Conservation (phyloP, 2,329 filamentous ascomycete genomes). For the Calonectria ilicicola region DNA sequence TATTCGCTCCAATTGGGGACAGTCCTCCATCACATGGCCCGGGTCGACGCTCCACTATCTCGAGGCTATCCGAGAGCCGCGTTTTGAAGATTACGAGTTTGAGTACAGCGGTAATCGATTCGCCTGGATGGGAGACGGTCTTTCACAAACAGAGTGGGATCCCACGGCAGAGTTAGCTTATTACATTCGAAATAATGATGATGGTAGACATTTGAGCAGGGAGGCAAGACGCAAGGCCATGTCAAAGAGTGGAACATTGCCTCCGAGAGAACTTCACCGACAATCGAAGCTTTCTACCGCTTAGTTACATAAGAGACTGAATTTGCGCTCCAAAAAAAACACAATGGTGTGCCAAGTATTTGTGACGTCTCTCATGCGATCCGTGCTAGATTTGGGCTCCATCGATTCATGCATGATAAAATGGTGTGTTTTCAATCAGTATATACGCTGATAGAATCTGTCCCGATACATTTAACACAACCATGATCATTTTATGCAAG, state of each 20-base stretch:
- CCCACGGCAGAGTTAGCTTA: slow-evolving; percentile 29
- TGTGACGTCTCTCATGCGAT: no score
- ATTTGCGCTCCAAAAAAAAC: neutral
- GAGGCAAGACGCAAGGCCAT: neutral
- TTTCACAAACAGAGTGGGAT: slow-evolving; percentile 31
- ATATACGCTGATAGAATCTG: no score
- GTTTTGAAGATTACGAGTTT: neutral
- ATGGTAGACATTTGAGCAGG: slow-evolving; percentile 24
- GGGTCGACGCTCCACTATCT: slow-evolving; percentile 27
- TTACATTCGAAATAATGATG: slow-evolving; percentile 25
- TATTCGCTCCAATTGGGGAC: slow-evolving; percentile 28
- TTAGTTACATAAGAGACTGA: neutral
- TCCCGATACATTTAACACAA: no score
- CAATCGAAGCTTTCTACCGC: neutral
- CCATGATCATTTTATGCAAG: no score
- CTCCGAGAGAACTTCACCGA: neutral
- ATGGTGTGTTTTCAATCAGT: no score
- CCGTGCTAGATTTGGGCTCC: no score
- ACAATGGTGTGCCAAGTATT: neutral
- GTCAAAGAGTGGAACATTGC: neutral
- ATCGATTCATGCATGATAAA: no score
- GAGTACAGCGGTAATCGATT: neutral
- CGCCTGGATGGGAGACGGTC: neutral
- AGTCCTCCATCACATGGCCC: slow-evolving; percentile 29
- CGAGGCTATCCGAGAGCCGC: slow-evolving; percentile 24